phyloP scores from a whole-genome alignment of 202 grass and related monocot genomes.

The Saccharum hybrid region DNA sequence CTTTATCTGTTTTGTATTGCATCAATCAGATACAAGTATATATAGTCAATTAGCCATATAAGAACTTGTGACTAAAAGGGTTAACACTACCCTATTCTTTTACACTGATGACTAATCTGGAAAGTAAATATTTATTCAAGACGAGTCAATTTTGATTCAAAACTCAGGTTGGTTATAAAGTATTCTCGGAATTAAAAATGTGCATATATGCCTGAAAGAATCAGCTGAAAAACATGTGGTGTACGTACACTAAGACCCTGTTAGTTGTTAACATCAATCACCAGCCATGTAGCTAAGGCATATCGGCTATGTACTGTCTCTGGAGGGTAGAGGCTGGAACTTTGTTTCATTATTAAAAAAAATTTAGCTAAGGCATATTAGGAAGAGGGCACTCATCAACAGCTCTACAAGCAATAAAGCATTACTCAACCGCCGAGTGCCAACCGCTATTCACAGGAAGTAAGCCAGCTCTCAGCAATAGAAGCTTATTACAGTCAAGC shows the following conservation, averaged over 20 bases:
- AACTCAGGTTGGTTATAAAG: not conserved
- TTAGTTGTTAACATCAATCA: not conserved
- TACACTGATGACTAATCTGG: too few relatives aligned
- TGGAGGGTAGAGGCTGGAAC: too few relatives aligned
- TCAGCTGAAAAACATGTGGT: conserved; percentile 8
- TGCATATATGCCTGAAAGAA: not conserved
- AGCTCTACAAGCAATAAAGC: not conserved
- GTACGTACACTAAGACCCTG: not conserved
- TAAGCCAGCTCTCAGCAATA: not conserved
- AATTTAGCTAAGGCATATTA: too few relatives aligned
- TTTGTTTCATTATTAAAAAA: too few relatives aligned
- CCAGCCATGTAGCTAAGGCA: not conserved
- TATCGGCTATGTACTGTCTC: too few relatives aligned
- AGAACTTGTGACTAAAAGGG: too few relatives aligned
- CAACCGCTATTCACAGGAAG: not conserved
- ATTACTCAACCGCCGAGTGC: not conserved
- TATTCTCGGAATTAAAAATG: not conserved
- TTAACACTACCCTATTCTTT: not conserved
- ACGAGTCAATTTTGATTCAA: not conserved
- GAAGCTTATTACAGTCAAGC: too few relatives aligned
- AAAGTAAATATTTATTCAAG: not conserved
- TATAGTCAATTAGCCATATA: too few relatives aligned
- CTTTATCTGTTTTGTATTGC: too few relatives aligned
- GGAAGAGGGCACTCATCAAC: not conserved
- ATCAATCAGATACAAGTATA: too few relatives aligned